These are phyloP conservation scores for Anisogramma anomala DNA, from an alignment of 2,329 filamentous ascomycete species.

Conservation along the genomic window DNA sequence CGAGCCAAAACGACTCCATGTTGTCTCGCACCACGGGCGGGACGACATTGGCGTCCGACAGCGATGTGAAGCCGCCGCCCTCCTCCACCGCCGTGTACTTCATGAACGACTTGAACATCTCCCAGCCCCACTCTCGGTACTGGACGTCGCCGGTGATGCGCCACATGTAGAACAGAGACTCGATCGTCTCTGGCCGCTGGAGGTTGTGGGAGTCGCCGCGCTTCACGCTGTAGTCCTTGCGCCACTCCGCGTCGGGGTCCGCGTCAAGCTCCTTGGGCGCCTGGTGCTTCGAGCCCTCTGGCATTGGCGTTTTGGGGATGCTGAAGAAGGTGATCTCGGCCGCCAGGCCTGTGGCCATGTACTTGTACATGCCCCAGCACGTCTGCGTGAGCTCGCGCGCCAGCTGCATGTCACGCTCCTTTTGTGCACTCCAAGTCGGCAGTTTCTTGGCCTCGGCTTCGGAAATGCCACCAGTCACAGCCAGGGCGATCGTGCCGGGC, in stretches of 20 bases:
- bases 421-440: constrained; percentile 60
- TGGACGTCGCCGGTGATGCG: constrained; percentile 81
- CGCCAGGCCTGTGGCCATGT: constrained; percentile 80
- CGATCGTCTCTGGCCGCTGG: constrained; percentile 91
- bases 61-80: constrained; percentile 69
- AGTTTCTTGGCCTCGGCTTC: constrained; percentile 64
- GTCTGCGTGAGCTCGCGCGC: constrained; percentile 89
- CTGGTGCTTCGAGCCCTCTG: constrained; percentile 43
- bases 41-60: constrained; percentile 61
- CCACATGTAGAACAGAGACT: constrained; percentile 97
- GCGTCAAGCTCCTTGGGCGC: constrained; percentile 39
- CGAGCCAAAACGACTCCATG: constrained; percentile 99
- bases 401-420: constrained; percentile 78
- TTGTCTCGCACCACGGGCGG: constrained; percentile 69
- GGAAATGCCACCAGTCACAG: constrained; percentile 65
- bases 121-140: constrained; percentile 96
- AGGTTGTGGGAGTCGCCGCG: constrained; percentile 81
- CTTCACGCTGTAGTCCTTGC: constrained; percentile 69
- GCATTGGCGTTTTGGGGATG: constrained; percentile 55
- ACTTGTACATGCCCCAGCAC: constrained; percentile 96
- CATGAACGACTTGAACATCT: constrained; percentile 91
- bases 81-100: constrained; percentile 72
- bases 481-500: constrained; percentile 88
- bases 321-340: constrained; percentile 91
- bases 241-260: constrained; percentile 52